Conservation (phyloP, 1,284 basidiomycete species). For the Heterobasidion parviporum region DNA sequence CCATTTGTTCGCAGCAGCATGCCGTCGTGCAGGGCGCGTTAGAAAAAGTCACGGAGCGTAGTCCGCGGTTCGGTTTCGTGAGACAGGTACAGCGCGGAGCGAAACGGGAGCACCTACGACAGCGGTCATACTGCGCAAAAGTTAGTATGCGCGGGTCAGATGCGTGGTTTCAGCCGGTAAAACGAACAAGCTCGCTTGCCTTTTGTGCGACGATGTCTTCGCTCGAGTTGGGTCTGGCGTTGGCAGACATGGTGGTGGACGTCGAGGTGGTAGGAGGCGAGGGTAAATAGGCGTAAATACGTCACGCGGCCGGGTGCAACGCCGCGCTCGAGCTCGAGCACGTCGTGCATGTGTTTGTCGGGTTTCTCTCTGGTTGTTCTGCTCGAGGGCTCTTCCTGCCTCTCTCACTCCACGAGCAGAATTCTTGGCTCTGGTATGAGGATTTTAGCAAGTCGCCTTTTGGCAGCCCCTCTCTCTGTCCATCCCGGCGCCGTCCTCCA, state of each 20-base stretch:
- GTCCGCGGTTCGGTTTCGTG: background rate
- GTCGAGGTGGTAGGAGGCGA: conserved; percentile 3
- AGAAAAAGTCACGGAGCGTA: background rate
- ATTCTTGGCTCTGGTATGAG: too few relatives aligned
- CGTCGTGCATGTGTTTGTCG: background rate
- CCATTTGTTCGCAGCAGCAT: background rate
- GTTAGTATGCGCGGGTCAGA: conserved; percentile 1
- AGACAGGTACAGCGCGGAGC: background rate
- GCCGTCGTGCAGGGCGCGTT: background rate
- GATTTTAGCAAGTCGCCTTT: too few relatives aligned
- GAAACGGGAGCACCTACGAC: conserved; percentile 50
- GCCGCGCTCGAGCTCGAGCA: background rate
- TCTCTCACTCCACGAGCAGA: too few relatives aligned
- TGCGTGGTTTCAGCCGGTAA: background rate
- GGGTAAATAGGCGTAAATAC: conserved; percentile 8
- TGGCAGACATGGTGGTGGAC: conserved; percentile 33
- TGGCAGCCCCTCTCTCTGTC: too few relatives aligned
- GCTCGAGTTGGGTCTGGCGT: conserved; percentile 61
- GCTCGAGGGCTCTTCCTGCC: too few relatives aligned
- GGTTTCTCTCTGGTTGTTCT: background rate
- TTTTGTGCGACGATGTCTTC: conserved; percentile 85
- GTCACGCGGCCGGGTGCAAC: background rate
- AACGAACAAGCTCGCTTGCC: conserved; percentile 34
- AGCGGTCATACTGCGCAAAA: conserved; percentile 75
- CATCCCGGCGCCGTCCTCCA: too few relatives aligned